phyloP scores from a whole-genome alignment of 1,139 yeast genomes.

The Kodamaea fungicola region DNA sequence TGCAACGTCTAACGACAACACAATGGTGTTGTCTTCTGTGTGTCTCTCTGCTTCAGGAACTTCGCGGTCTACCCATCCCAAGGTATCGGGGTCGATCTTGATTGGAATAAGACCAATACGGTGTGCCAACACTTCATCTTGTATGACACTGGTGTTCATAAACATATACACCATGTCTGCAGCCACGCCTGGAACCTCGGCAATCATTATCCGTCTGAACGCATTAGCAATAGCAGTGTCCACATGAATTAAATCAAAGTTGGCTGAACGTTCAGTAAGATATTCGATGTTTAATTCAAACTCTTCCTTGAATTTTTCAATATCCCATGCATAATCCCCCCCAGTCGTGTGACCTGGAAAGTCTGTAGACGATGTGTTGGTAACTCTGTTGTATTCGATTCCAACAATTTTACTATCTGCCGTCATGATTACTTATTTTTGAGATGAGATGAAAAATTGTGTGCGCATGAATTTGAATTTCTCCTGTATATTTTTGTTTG shows the following conservation, averaged over 20 bases:
- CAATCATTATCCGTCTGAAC: conserved; percentile 92
- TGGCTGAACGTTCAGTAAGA: conserved; percentile 67
- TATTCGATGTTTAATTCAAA: conserved; percentile 70
- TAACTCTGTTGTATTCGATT: conserved; percentile 86
- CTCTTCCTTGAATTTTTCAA: conserved; percentile 69
- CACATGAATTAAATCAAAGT: conserved; percentile 80
- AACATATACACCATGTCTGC: conserved; percentile 86
- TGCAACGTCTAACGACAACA: conserved; percentile 71
- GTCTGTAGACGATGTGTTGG: conserved; percentile 82
- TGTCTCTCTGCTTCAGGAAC: conserved; percentile 66
- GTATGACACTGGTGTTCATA: conserved; percentile 94
- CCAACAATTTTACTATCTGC: conserved; percentile 63
- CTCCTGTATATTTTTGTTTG: no score
- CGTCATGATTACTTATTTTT: conserved; percentile 17
- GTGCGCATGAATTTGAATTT: no score
- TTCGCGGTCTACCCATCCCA: conserved; percentile 69
- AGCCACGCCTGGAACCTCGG: conserved; percentile 95
- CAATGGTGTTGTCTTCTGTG: conserved; percentile 87
- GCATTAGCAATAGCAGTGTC: conserved; percentile 96
- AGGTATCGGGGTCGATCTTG: conserved; percentile 84
- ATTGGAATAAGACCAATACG: conserved; percentile 91
- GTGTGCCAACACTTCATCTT: conserved; percentile 94
- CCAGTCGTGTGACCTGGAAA: conserved; percentile 76
- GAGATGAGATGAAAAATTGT: conserved; percentile 4
- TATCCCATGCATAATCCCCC: conserved; percentile 76